Evolutionary conservation across 2,329 filamentous ascomycete genomes (phyloP).

Genomic region (Purpureocillium takamizusanense): DNA sequence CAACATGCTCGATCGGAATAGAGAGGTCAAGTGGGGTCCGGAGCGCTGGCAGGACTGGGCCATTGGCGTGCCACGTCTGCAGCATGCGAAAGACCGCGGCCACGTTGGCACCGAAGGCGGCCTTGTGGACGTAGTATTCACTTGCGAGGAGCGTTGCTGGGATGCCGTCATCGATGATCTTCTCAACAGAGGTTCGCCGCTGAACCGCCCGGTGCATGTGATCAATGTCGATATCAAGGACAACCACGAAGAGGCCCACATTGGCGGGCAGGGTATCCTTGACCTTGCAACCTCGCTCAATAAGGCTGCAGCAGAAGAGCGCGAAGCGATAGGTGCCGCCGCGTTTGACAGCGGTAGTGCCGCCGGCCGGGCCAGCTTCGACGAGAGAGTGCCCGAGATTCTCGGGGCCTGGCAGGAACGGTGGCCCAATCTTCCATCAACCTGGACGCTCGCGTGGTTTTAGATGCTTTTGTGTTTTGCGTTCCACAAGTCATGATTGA

Average conservation of each 20-base stretch:
- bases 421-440: conserved; percentile 82
- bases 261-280: conserved; percentile 84
- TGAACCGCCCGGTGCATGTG: conserved; percentile 92
- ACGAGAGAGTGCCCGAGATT: conserved; percentile 88
- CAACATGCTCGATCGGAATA: conserved; percentile 91
- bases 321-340: conserved; percentile 51
- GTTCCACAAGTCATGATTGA: not conserved
- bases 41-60: conserved; percentile 98
- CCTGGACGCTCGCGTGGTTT: conserved; percentile 96
- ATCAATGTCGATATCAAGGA: conserved; percentile 99
- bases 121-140: conserved; percentile 88
- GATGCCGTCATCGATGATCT: conserved; percentile 95
- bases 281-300: conserved; percentile 85
- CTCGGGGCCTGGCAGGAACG: conserved; percentile 88
- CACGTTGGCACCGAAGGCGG: conserved; percentile 76
- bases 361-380: conserved; percentile 66
- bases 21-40: conserved; percentile 86
- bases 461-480: conserved; percentile 29
- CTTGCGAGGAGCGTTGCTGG: conserved; percentile 96
- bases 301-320: conserved; percentile 67
- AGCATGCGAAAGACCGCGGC: conserved; percentile 68
- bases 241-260: conserved; percentile 90
- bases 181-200: conserved; percentile 70
- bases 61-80: conserved; percentile 71
- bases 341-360: conserved; percentile 63